These are phyloP conservation scores for Cytospora mali DNA, from an alignment of 2,329 filamentous ascomycete genomes.

Conservation along the genomic window DNA sequence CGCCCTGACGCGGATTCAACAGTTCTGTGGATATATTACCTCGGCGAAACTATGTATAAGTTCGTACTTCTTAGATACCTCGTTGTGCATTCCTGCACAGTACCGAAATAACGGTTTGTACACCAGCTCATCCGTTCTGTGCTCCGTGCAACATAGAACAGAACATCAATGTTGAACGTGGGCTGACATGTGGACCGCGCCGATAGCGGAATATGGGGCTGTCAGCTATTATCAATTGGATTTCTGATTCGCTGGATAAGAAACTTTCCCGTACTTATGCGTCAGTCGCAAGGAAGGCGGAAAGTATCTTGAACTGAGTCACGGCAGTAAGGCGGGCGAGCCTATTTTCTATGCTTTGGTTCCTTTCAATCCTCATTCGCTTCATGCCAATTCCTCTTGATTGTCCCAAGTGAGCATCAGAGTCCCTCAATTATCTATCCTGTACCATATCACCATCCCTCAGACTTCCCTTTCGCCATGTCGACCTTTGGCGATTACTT, in stretches of 20 bases:
- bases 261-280: not conserved
- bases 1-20: no score
- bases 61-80: no score
- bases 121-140: no score
- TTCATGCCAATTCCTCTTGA: not conserved
- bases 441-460: not conserved
- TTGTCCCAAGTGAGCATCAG: not conserved
- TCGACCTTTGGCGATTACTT: slow-evolving; percentile 87
- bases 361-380: not conserved
- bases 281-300: not conserved
- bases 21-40: no score
- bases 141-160: no score
- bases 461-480: slow-evolving; percentile 54
- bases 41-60: no score
- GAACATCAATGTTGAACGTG: no score
- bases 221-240: not conserved
- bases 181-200: not conserved
- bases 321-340: not conserved
- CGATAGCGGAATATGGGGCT: not conserved
- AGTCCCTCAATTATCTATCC: not conserved
- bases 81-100: no score
- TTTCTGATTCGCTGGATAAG: slow-evolving; percentile 1
- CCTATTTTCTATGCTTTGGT: not conserved
- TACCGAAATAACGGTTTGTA: no score
- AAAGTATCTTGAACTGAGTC: not conserved